phyloP scores from a whole-genome alignment of 192 early-diverging fungal species.

The Pilobolus umbonatus region DNA sequence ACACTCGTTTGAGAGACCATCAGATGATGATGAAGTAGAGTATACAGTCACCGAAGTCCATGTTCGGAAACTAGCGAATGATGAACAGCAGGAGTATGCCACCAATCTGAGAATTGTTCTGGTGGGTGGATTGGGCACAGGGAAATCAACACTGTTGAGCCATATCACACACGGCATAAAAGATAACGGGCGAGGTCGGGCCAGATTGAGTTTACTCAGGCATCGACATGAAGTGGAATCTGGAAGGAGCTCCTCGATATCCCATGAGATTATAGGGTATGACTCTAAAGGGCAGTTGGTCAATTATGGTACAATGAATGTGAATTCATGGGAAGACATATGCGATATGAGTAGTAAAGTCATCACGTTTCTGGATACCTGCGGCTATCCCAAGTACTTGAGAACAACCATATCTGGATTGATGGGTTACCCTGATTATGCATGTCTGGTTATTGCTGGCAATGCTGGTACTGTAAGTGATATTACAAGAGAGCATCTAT shows the following conservation, averaged over 20 bases:
- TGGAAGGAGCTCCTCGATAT: slow-evolving; percentile 88
- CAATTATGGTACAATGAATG: slow-evolving; percentile 68
- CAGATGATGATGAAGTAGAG: slow-evolving; percentile 6
- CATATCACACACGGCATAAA: slow-evolving; percentile 73
- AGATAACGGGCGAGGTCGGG: slow-evolving; percentile 84
- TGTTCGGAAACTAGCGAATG: slow-evolving; percentile 49
- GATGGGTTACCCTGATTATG: slow-evolving; percentile 85
- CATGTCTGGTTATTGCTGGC: slow-evolving; percentile 78
- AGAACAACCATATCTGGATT: slow-evolving; percentile 91
- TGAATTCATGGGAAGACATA: slow-evolving; percentile 76
- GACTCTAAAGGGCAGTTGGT: slow-evolving; percentile 61
- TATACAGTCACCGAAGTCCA: slow-evolving; percentile 73
- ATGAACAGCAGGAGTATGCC: slow-evolving; percentile 56
- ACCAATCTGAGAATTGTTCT: slow-evolving; percentile 81
- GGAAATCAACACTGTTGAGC: slow-evolving; percentile 84
- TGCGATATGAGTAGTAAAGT: slow-evolving; percentile 69
- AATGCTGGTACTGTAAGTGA: slow-evolving; percentile 52
- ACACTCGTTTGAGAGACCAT: slow-evolving; percentile 28
- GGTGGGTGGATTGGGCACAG: slow-evolving; percentile 74
- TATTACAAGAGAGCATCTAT: slow-evolving; percentile 77
- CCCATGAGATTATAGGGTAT: slow-evolving; percentile 85
- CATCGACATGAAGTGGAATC: slow-evolving; percentile 91
- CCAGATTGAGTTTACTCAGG: slow-evolving; percentile 77
- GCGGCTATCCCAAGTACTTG: slow-evolving; percentile 84
- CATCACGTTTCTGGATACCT: slow-evolving; percentile 83